Evolutionary conservation across 768 basidiomycete genomes (phyloP).

Genomic region (Suillus fuscotomentosus): DNA sequence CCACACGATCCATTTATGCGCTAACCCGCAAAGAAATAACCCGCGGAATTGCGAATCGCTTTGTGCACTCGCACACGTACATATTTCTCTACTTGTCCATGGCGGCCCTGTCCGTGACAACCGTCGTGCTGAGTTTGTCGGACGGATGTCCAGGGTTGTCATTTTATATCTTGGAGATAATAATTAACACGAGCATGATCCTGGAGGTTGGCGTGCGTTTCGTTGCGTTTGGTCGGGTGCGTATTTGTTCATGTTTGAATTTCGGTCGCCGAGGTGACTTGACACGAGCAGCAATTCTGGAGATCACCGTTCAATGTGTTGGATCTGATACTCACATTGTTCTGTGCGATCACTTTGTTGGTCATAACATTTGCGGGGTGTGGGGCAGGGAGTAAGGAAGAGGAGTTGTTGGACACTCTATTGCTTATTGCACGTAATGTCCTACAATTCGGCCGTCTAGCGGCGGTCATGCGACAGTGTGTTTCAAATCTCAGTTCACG

Average conservation of each 20-base stretch:
- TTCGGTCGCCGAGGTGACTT: background rate
- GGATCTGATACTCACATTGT: constrained; percentile 83
- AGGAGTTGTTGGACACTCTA: constrained; percentile 91
- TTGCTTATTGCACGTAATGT: constrained; percentile 90
- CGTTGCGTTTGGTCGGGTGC: constrained; percentile 88
- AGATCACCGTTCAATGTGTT: constrained; percentile 89
- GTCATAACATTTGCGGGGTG: constrained; percentile 89
- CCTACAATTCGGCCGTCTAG: constrained; percentile 89
- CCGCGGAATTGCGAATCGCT: constrained; percentile 84
- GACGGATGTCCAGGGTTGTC: constrained; percentile 85
- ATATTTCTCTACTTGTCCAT: constrained; percentile 87
- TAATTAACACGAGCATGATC: constrained; percentile 92
- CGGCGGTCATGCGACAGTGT: constrained; percentile 91
- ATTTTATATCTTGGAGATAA: constrained; percentile 87
- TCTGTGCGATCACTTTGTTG: constrained; percentile 87
- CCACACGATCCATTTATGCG: constrained; percentile 80
- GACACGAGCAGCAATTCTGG: constrained; percentile 82
- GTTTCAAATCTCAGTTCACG: constrained; percentile 28
- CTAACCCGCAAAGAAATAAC: constrained; percentile 82
- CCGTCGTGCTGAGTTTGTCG: constrained; percentile 77
- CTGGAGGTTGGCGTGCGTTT: constrained; percentile 89
- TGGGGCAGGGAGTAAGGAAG: constrained; percentile 80
- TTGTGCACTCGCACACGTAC: constrained; percentile 85
- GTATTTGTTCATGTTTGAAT: constrained; percentile 27
- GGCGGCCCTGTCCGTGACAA: constrained; percentile 84